Percentiles rank a stretch among this genome's conserved stretches.
Conservation (phyloP, 23 red algal species). For the Gracilaria caudata region DNA sequence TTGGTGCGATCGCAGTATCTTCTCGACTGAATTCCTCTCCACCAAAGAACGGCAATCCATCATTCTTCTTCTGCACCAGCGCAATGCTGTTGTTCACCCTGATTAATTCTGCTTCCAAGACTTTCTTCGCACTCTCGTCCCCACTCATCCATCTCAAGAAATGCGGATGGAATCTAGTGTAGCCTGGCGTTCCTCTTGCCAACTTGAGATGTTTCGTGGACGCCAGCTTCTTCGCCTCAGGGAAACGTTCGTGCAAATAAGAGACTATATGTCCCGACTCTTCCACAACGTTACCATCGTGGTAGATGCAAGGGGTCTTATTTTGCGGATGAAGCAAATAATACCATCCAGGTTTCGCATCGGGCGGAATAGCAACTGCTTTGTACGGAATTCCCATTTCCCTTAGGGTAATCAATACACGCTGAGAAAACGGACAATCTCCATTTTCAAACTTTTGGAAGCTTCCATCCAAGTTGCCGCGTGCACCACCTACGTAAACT, state of each 20-base stretch:
- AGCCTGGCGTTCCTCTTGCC: constrained; percentile 19
- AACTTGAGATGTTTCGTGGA: constrained; percentile 42
- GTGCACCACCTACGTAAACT: constrained; percentile 32
- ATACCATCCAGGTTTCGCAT: constrained; percentile 74
- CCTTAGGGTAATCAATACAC: constrained; percentile 61
- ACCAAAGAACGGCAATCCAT: constrained; percentile 45
- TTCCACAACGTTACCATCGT: constrained; percentile 59
- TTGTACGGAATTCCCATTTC: constrained; percentile 63
- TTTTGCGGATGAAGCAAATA: constrained; percentile 59
- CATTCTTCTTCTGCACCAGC: constrained; percentile 53
- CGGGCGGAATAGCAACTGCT: constrained; percentile 10
- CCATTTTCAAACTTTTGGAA: constrained; percentile 34
- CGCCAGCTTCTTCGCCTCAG: constrained; percentile 15
- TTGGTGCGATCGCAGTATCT: constrained; percentile 59
- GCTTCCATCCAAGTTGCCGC: background rate
- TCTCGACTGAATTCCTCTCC: constrained; percentile 56
- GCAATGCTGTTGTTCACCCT: constrained; percentile 31
- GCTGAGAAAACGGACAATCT: constrained; percentile 76
- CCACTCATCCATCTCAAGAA: constrained; percentile 62
- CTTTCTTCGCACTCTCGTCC: constrained; percentile 5
- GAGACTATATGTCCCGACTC: constrained; percentile 65
- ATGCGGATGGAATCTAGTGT: constrained; percentile 53
- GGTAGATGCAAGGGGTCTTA: constrained; percentile 57
- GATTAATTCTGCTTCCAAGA: constrained; percentile 42
- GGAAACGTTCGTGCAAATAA: constrained; percentile 47